Conservation (phyloP, 495 filamentous ascomycete genomes). For the Endocarpon pusillum region DNA sequence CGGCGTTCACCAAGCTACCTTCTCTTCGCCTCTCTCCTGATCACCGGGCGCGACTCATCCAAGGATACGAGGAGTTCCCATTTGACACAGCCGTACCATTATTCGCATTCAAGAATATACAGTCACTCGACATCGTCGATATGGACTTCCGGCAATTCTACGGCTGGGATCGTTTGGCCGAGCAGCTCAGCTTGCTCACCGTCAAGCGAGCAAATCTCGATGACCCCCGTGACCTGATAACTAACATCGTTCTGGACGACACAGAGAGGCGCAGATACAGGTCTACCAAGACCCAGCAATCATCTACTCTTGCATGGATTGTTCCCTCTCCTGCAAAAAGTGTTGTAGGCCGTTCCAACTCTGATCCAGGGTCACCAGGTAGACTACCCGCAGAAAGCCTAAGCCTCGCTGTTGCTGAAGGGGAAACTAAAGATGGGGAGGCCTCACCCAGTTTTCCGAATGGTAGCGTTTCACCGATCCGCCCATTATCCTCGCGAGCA, state of each 20-base stretch:
- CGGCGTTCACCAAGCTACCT: slow-evolving; percentile 95
- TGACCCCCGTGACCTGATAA: slow-evolving; percentile 76
- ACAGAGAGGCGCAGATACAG: slow-evolving; percentile 79
- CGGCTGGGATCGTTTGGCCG: slow-evolving; percentile 85
- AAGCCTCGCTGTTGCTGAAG: slow-evolving; percentile 29
- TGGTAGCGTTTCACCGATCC: slow-evolving; percentile 60
- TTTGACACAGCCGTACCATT: slow-evolving; percentile 96
- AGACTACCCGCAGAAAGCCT: slow-evolving; percentile 25
- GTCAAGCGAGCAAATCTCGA: slow-evolving; percentile 76
- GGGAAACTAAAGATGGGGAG: slow-evolving; percentile 29
- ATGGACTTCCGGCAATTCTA: slow-evolving; percentile 94
- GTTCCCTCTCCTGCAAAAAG: slow-evolving; percentile 39
- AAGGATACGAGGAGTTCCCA: slow-evolving; percentile 92
- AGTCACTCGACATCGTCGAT: slow-evolving; percentile 80
- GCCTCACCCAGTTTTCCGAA: slow-evolving; percentile 39
- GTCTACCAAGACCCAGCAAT: slow-evolving; percentile 68
- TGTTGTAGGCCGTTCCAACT: slow-evolving; percentile 35
- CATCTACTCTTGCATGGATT: slow-evolving; percentile 30
- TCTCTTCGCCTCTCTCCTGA: slow-evolving; percentile 78
- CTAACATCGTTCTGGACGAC: slow-evolving; percentile 87
- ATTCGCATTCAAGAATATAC: slow-evolving; percentile 88
- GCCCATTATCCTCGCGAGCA: slow-evolving; percentile 50
- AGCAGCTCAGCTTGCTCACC: slow-evolving; percentile 79
- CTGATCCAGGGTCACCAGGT: slow-evolving; percentile 50
- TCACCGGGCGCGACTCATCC: slow-evolving; percentile 71